Evolutionary conservation across 2,329 filamentous ascomycete genomes (phyloP), one percentile per base, ranked within the genome.

Genomic region (Sarocladium oryzae): DNA sequence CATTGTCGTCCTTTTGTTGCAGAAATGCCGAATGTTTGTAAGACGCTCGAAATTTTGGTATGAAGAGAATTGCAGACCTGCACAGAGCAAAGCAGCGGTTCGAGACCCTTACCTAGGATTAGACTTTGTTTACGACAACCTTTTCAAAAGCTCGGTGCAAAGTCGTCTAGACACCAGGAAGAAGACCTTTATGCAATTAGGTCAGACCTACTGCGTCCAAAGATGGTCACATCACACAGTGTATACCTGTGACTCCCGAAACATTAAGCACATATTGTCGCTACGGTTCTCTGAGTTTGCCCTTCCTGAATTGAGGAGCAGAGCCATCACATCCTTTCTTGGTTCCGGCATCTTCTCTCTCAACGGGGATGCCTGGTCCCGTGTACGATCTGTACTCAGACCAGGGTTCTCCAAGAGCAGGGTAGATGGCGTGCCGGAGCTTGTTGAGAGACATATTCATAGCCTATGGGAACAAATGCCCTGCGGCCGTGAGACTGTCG

Each of bases 211-310:
- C 35, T 57, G 60, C 13, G 61, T 65, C 28, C 61, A 56, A 50
- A 52, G 66, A 28, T 66, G 62, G 61, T 61, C 65, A 0, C 66
- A 61, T 60, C 55, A 61, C 23, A 58, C 67, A 3, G 62, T 66
- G 8, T 66, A 66, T 38, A 69, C 66, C 1, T 65, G 66, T 36
- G 78, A 81, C 21, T 67, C 71, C 1, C 70, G 70, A 11, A 83
- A 82, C 55, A 66, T 82, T 49, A 77, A 81, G 56, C 71, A 78
- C 1, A 68, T 82, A 2, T 68, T 83, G 1, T 73, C 77, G 1
- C 70, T 70, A 0, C 71, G 74, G 18, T 81, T 79, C 54, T 61
- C 69, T 2, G 75, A 81, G 52, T 83, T 74, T 53, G 60, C 64
- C 28, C 69, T 69, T 23, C 72, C 65, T 9, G 58, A 57, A 30